phyloP scores from a whole-genome alignment of 441 rosid species.

The Erodium texanum region DNA sequence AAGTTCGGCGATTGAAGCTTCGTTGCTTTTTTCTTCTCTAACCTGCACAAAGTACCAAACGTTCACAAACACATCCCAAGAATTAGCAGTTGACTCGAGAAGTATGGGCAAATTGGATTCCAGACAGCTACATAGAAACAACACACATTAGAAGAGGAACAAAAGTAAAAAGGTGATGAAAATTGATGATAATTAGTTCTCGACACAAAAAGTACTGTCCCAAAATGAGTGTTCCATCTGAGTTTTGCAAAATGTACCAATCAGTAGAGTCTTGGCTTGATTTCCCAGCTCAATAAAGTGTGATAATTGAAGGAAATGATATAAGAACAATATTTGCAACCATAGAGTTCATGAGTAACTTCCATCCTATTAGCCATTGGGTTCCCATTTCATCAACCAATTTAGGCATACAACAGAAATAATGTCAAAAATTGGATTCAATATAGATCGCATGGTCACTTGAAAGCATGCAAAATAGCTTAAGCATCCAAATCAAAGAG shows the following conservation, averaged over 20 bases:
- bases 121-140: background rate
- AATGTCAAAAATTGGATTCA: background rate
- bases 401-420: background rate
- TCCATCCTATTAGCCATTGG: background rate
- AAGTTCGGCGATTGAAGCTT: conserved; percentile 91
- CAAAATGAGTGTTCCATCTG: background rate
- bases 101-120: background rate
- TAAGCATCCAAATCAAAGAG: background rate
- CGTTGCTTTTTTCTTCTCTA: conserved; percentile 69
- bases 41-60: conserved; percentile 34
- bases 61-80: background rate
- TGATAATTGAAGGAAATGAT: background rate
- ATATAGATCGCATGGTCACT: background rate
- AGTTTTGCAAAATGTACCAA: background rate
- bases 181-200: too few relatives aligned
- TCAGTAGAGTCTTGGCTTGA: background rate
- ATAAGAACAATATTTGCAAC: background rate
- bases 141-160: background rate
- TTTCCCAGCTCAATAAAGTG: background rate
- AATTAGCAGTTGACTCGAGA: background rate
- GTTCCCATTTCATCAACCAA: background rate
- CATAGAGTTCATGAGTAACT: background rate
- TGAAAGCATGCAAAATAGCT: background rate
- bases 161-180: too few relatives aligned
- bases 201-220: background rate